Conservation (phyloP, 2,329 filamentous ascomycete species). For the Ceratocystis alfenasii region DNA sequence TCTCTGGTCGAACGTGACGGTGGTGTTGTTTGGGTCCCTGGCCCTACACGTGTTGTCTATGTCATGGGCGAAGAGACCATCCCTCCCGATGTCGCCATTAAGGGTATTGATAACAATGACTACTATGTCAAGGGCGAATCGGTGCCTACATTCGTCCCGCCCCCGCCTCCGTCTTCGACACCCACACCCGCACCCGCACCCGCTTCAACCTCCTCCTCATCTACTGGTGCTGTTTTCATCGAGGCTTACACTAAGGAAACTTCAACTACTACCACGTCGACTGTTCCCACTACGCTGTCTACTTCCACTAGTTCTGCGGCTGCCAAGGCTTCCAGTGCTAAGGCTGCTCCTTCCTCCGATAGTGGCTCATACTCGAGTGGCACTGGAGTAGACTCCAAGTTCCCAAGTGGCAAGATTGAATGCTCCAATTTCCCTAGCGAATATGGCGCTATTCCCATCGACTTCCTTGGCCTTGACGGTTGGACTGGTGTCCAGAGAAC, state of each 20-base stretch:
- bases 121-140: constrained; percentile 55
- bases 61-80: constrained; percentile 51
- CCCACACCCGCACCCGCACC: constrained; percentile 31
- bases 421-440: constrained; percentile 65
- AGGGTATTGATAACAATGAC: constrained; percentile 58
- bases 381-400: constrained; percentile 51
- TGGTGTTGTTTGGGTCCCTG: constrained; percentile 44
- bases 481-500: constrained; percentile 68
- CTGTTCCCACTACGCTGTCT: background rate
- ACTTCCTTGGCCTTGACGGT: constrained; percentile 58
- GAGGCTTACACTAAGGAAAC: constrained; percentile 25
- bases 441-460: constrained; percentile 64
- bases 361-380: constrained; percentile 26
- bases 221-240: constrained; percentile 19
- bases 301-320: background rate
- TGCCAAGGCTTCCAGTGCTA: background rate
- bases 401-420: constrained; percentile 60
- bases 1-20: constrained; percentile 25
- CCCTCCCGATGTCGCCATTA: constrained; percentile 50
- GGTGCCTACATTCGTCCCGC: constrained; percentile 32
- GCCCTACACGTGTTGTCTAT: constrained; percentile 56
- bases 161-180: constrained; percentile 31
- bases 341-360: background rate
- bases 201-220: constrained; percentile 27
- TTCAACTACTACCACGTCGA: background rate